These are phyloP conservation scores for Ampelomyces quisqualis DNA, from an alignment of 2,329 filamentous ascomycete genomes.

Conservation along the genomic window DNA sequence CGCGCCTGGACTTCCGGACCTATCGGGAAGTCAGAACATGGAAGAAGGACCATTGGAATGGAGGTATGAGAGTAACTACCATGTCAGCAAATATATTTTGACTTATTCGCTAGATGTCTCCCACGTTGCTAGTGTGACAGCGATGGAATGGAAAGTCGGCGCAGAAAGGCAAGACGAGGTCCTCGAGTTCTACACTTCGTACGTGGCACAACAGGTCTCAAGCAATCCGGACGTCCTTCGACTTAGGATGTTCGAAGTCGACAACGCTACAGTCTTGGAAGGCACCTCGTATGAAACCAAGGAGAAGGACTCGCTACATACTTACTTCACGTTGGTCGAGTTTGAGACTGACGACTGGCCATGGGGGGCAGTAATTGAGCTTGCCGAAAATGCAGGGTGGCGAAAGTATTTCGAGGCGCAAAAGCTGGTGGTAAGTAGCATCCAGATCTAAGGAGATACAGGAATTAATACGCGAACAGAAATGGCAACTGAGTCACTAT, in stretches of 20 bases:
- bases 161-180: slow-evolving; percentile 13
- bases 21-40: slow-evolving; percentile 17
- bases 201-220: slow-evolving; percentile 10
- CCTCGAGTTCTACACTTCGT: slow-evolving; percentile 9
- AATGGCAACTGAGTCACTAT: slow-evolving; percentile 19
- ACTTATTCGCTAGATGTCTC: slow-evolving; percentile 12
- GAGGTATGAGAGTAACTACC: too few species aligned
- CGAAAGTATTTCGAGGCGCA: slow-evolving; percentile 16
- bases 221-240: slow-evolving; percentile 16
- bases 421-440: slow-evolving; percentile 11
- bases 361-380: slow-evolving; percentile 19
- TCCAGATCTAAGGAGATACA: too few species aligned
- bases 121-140: slow-evolving; percentile 13
- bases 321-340: slow-evolving; percentile 15
- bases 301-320: slow-evolving; percentile 10
- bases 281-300: slow-evolving; percentile 2
- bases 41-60: slow-evolving; percentile 16
- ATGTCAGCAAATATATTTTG: too few species aligned
- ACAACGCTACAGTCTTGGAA: slow-evolving; percentile 10
- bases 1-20: slow-evolving; percentile 14
- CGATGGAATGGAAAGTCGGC: slow-evolving; percentile 16
- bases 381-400: slow-evolving; percentile 15
- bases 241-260: slow-evolving; percentile 17
- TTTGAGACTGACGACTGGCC: slow-evolving; percentile 20
- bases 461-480: slow-evolving; percentile 10